These are phyloP conservation scores for Tirmania nivea DNA, from an alignment of 495 filamentous ascomycete genomes.

Conservation along the genomic window DNA sequence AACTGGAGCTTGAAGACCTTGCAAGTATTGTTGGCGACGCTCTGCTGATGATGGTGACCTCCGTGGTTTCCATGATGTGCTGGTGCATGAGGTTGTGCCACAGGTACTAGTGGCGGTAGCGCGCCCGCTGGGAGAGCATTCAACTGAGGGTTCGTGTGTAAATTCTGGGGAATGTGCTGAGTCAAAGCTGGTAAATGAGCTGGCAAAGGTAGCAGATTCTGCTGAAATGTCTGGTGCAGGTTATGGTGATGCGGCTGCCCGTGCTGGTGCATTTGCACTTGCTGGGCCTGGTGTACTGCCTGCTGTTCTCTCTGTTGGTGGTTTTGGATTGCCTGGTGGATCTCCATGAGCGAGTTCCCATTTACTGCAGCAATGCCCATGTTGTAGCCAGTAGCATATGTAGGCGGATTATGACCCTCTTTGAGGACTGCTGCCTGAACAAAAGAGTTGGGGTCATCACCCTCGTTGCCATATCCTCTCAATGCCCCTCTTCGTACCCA, in stretches of 20 bases:
- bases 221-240: neutral
- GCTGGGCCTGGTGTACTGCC: neutral
- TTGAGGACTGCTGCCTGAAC: neutral
- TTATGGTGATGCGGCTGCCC: conserved; percentile 3
- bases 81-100: neutral
- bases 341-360: neutral
- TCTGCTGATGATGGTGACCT: conserved; percentile 9
- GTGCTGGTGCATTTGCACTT: conserved; percentile 12
- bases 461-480: neutral
- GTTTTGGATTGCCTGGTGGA: neutral
- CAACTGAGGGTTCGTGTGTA: neutral
- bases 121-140: neutral
- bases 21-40: conserved; percentile 23
- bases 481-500: conserved; percentile 31
- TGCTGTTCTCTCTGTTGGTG: neutral
- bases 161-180: neutral
- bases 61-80: conserved; percentile 25
- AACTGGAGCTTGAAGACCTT: conserved; percentile 98
- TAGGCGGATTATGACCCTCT: neutral
- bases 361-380: neutral
- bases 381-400: neutral
- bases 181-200: neutral
- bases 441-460: neutral
- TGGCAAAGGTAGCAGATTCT: neutral
- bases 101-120: conserved; percentile 5